Conservation (phyloP, 441 rosid species). For the Metrosideros polymorpha region DNA sequence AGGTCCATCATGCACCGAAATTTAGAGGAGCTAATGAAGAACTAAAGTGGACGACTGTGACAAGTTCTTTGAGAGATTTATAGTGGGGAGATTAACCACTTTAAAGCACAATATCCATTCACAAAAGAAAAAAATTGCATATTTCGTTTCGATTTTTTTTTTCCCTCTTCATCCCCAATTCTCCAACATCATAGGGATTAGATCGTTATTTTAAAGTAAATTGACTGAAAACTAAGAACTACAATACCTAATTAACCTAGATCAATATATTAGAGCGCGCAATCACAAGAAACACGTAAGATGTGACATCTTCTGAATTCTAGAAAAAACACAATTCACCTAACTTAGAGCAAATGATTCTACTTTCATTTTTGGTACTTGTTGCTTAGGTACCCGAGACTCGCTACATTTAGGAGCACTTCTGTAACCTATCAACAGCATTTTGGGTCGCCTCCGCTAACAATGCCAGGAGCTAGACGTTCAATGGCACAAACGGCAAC, state of each 20-base stretch:
- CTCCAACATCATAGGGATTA: fast-evolving
- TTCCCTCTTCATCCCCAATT: background rate
- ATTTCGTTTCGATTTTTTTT: background rate
- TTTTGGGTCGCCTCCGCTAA: conserved; percentile 12
- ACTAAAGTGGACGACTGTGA: background rate
- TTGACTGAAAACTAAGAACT: too few species aligned
- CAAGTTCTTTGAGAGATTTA: background rate
- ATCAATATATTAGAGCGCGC: too few species aligned
- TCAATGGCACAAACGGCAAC: conserved; percentile 25
- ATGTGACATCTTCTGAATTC: too few species aligned
- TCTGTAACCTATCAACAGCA: conserved; percentile 27
- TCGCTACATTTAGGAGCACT: conserved; percentile 25
- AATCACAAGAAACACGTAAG: too few species aligned
- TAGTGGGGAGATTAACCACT: too few species aligned
- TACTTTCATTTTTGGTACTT: background rate
- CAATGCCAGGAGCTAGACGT: conserved; percentile 14
- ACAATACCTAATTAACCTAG: too few species aligned
- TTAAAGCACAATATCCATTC: too few species aligned
- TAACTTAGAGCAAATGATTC: too few species aligned
- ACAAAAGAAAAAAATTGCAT: background rate
- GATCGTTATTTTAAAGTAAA: too few species aligned
- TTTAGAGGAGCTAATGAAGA: background rate
- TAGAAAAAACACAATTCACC: too few species aligned
- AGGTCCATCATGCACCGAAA: too few species aligned
- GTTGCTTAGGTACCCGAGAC: conserved; percentile 13